phyloP scores from a whole-genome alignment of 441 rosid genomes.

The Populus hybrid region DNA sequence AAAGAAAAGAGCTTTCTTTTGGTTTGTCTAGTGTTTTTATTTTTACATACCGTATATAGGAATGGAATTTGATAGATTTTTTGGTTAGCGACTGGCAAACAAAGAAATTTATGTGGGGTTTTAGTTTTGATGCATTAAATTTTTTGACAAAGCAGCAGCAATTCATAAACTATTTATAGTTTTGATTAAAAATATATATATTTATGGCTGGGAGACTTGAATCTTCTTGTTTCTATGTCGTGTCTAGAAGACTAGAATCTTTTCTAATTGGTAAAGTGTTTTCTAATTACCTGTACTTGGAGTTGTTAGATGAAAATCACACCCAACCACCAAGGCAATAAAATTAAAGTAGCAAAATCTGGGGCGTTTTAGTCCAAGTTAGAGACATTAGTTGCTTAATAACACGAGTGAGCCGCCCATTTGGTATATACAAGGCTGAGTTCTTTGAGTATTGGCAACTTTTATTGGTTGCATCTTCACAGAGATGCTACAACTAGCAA shows the following conservation, averaged over 20 bases:
- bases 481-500: background rate
- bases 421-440: background rate
- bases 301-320: background rate
- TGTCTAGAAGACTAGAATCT: too few relatives aligned
- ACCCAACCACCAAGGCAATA: background rate
- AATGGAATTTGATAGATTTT: background rate
- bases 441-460: constrained; percentile 6
- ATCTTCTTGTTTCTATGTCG: background rate
- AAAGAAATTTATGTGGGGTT: too few relatives aligned
- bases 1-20: background rate
- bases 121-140: too few relatives aligned
- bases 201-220: too few relatives aligned
- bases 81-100: background rate
- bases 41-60: background rate
- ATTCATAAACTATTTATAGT: too few relatives aligned
- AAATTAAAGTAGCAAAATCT: background rate
- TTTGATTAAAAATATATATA: background rate
- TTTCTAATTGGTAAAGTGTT: background rate
- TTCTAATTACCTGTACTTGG: background rate
- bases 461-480: background rate
- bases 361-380: background rate
- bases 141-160: background rate
- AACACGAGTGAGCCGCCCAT: background rate
- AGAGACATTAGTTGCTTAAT: background rate
- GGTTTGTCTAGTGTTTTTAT: background rate